Evolutionary conservation across 495 filamentous ascomycete species (phyloP), one percentile per base, ranked within the genome.

Genomic region (Xylaria grammica): DNA sequence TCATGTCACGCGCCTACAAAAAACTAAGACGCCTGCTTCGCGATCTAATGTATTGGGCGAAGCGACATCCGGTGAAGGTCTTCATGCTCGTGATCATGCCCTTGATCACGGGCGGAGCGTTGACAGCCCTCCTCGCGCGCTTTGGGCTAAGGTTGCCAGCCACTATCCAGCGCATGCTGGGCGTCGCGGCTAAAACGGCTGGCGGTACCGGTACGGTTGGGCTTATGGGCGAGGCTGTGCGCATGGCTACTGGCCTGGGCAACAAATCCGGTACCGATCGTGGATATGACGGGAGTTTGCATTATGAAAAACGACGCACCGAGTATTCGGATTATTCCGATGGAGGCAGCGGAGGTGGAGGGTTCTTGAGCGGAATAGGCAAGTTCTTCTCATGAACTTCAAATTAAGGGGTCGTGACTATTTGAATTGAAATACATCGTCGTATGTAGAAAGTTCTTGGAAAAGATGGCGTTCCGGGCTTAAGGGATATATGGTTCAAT

Each of bases 71-170:
- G 0, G 68, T 92, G 67, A 95, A 94, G 76, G 89, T 94, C 2
- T 87, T 96, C 76, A 86, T 94, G 80, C 81, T 95, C 19, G 89
- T 96, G 32, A 85, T 96, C 57, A 84, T 96, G 82, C 93, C 93
- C 20, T 81, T 97, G 50, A 79, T 97, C 61, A 91, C 89, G 0
- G 91, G 91, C 53, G 93, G 93, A 6, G 88, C 91, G 27, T 75
- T 97, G 69, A 84, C 85, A 3, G 88, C 86, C 29, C 74, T 96
- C 24, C 80, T 95, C 13, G 83, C 83, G 24, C 86, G 88, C 75
- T 87, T 97, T 72, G 93, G 93, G 0, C 79, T 97, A 45, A 79
- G 87, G 44, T 69, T 97, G 68, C 93, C 93, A 1, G 78, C 75
- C 9, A 75, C 79, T 3, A 67, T 92, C 50, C 77, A 81, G 67